These are phyloP conservation scores for Alternaria hordeiaustralica DNA, from an alignment of 2,329 filamentous ascomycete species.

Conservation along the genomic window DNA sequence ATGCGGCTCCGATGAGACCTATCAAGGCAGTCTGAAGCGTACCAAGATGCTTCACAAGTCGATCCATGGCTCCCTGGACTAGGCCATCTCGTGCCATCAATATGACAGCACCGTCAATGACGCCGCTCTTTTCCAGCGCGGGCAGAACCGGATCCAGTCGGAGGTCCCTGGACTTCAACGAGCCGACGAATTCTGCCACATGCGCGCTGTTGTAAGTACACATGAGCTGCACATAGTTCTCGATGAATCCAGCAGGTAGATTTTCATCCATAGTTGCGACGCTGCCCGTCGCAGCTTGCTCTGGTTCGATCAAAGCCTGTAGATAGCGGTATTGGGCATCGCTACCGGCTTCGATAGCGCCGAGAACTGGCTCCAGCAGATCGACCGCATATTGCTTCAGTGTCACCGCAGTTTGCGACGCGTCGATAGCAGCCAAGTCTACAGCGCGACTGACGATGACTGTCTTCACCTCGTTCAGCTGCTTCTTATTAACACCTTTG, in stretches of 20 bases:
- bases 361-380: conserved; percentile 70
- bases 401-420: conserved; percentile 68
- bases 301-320: conserved; percentile 74
- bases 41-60: conserved; percentile 79
- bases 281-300: conserved; percentile 20
- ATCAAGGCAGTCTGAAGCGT: conserved; percentile 80
- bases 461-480: conserved; percentile 72
- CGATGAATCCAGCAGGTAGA: conserved; percentile 67
- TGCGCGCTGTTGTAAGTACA: conserved; percentile 82
- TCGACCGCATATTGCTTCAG: conserved; percentile 68
- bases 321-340: conserved; percentile 79
- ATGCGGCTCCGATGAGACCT: conserved; percentile 70
- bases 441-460: conserved; percentile 70
- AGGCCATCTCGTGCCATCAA: conserved; percentile 89
- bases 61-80: conserved; percentile 80
- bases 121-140: conserved; percentile 85
- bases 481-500: conserved; percentile 69
- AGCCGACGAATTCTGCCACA: conserved; percentile 83
- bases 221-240: conserved; percentile 89
- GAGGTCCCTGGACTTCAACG: conserved; percentile 77
- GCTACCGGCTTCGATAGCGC: conserved; percentile 65
- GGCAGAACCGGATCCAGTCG: conserved; percentile 81
- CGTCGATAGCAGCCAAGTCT: conserved; percentile 71
- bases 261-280: conserved; percentile 24
- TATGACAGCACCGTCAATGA: conserved; percentile 90